Base-by-base conservation (phyloP, 176 grass and related monocot species). In the Poa annua region DNA sequence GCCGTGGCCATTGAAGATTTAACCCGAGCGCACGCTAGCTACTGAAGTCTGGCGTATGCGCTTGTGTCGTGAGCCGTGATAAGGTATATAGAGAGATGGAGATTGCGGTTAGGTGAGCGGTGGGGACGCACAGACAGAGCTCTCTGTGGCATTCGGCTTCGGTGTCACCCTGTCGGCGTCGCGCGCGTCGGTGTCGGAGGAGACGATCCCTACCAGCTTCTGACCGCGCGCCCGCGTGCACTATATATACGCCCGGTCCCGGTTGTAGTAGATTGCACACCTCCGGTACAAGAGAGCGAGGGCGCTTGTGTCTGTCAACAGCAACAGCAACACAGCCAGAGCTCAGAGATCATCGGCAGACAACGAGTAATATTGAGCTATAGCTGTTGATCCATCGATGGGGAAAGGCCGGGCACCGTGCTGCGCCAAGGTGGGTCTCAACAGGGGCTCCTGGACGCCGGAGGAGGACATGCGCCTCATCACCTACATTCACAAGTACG, bases 361-460 rank as follows among this genome's bases (percentile, higher is more conserved):
- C 38, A 41, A 41, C 38, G 6, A 8, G 38, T 41, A 41, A 6
- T 41, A 6, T 41, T 41, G 42, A 44, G 42, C 42, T 44, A 44
- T 44, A 44, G 42, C 7, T 41, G 39, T 41, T 41, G 39, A 14
- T 35, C 20, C 7, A 4, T 0, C 4, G 60, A 97, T 97, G 94
- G 88, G 94, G 41, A 88, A 87, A 80, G 93, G 93, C 5, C 69
- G 93, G 36, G 92, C 94, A 54, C 94, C 94, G 59, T 97, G 94
- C 86, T 97, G 94, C 65, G 88, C 89, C 33, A 97, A 97, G 89
- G 88, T 97, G 2, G 94, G 94, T 6, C 88, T 97, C 21, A 97
- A 97, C 89, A 97, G 48, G 86, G 94, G 94, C 1, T 94, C 94
- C 2, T 97, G 94, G 94, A 94, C 92, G 57, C 83, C 77, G 32